Percentiles rank a stretch among this genome's conserved stretches.
Conservation (phyloP, 371 early-diverging fungal genomes). For the Basidiobolus meristosporus region DNA sequence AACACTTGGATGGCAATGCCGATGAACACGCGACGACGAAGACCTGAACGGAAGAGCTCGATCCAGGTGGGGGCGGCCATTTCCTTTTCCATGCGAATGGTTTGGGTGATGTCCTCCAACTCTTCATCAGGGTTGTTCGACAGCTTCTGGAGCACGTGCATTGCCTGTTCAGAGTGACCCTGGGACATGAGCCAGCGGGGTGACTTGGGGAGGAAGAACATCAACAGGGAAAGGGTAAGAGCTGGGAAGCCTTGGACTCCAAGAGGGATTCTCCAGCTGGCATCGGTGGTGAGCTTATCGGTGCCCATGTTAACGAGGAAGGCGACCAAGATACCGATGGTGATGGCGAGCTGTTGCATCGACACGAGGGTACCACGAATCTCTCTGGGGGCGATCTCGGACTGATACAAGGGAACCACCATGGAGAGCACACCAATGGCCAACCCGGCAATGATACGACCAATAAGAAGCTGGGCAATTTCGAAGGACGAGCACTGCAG, state of each 20-base stretch:
- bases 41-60: conserved; percentile 44
- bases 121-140: conserved; percentile 49
- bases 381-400: conserved; percentile 68
- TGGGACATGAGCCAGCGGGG: conserved; percentile 66
- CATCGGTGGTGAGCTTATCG: conserved; percentile 20
- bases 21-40: conserved; percentile 34
- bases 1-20: conserved; percentile 47
- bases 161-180: conserved; percentile 38
- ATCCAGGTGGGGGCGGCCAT: conserved; percentile 40
- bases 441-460: conserved; percentile 4
- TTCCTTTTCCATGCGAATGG: conserved; percentile 37
- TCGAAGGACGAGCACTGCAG: conserved; percentile 2
- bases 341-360: conserved; percentile 78
- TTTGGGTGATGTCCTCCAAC: conserved; percentile 43
- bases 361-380: conserved; percentile 77
- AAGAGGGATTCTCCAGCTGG: conserved; percentile 58
- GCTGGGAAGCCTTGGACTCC: conserved; percentile 61
- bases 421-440: conserved; percentile 1
- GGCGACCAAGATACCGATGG: conserved; percentile 40
- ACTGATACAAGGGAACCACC: conserved; percentile 35
- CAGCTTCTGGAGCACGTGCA: conserved; percentile 43
- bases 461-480: conserved; percentile 1
- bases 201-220: conserved; percentile 67
- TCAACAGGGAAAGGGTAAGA: conserved; percentile 34
- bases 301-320: conserved; percentile 55